phyloP scores from a whole-genome alignment of 768 basidiomycete species.

The Boletus pseudopeckii region DNA sequence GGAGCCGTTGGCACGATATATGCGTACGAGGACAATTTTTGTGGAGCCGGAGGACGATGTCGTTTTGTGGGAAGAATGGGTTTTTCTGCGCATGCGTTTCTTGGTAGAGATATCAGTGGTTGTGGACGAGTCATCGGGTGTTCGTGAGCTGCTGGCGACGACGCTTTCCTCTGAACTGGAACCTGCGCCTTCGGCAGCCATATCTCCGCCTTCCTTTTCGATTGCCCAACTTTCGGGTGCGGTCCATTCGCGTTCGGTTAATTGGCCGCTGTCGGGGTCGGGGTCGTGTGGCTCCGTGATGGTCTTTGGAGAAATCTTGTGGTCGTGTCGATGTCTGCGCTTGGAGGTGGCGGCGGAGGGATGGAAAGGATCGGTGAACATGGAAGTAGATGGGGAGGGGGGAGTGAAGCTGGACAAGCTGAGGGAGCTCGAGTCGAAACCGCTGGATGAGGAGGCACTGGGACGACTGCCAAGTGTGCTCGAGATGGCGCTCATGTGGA shows the following conservation, averaged over 20 bases:
- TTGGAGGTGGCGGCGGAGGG: constrained; percentile 14
- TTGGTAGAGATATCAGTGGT: constrained; percentile 9
- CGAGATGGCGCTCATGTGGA: constrained; percentile 39
- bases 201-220: constrained; percentile 43
- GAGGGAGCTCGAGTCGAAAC: constrained; percentile 31
- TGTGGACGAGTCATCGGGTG: constrained; percentile 12
- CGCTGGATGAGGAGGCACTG: constrained; percentile 16
- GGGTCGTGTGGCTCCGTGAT: constrained; percentile 9
- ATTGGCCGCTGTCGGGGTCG: constrained; percentile 3
- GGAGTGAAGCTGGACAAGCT: constrained; percentile 39
- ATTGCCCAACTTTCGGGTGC: constrained; percentile 80
- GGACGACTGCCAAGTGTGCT: constrained; percentile 13
- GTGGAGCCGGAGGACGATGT: constrained; percentile 11
- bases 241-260: constrained; percentile 48
- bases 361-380: constrained; percentile 40
- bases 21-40: constrained; percentile 57
- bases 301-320: constrained; percentile 55
- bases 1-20: constrained; percentile 70
- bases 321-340: constrained; percentile 28
- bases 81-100: constrained; percentile 28
- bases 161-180: constrained; percentile 39
- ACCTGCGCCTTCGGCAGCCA: constrained; percentile 35
- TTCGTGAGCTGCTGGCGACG: constrained; percentile 15
- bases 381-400: constrained; percentile 31
- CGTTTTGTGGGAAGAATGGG: constrained; percentile 16